Base-by-base conservation (phyloP, 2,329 filamentous ascomycete species). In the Curvularia hawaiiensis region DNA sequence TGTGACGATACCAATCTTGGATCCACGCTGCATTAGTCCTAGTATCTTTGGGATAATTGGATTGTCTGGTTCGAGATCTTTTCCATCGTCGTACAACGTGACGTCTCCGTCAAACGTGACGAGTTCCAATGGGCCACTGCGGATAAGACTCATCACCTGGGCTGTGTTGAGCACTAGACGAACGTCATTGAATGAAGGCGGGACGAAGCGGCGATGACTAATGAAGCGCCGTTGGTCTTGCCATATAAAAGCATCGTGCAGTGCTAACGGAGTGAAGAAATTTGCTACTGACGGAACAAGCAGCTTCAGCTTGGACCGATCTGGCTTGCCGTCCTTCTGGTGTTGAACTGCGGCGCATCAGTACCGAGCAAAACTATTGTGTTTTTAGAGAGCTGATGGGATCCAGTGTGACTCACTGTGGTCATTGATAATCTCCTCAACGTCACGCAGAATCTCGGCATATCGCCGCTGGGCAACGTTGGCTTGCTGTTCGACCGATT, bases 21-120 rank as follows among this genome's bases (percentile, higher is more conserved):
- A 90, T 59, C 90, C 88, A 64, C 88, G 88, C 46, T 83, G 83
- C 66, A 99, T 85, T 16, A 99, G 86, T 60, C 88, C 87, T 54
- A 88, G 69, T 46, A 88, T 84, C 10, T 85, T 83, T 3, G 79
- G 79, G 52, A 98, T 92, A 16, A 96, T 87, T 0, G 92, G 90
- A 73, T 90, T 96, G 16, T 85, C 82, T 0, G 88, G 82, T 53
- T 88, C 87, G 9, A 99, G 82, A 62, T 87, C 91, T 68, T 92
- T 84, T 12, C 95, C 95, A 71, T 99, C 81, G 46, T 83, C 80
- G 75, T 99, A 99, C 22, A 99, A 83, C 1, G 95, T 99, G 50
- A 99, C 92, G 77, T 99, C 95, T 77, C 95, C 95, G 76, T 99
- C 95, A 74, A 99, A 99, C 0, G 95, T 99, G 52, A 96, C 89